phyloP scores from a whole-genome alignment of 2,329 filamentous ascomycete species.

The Pestalotiopsis sp. region DNA sequence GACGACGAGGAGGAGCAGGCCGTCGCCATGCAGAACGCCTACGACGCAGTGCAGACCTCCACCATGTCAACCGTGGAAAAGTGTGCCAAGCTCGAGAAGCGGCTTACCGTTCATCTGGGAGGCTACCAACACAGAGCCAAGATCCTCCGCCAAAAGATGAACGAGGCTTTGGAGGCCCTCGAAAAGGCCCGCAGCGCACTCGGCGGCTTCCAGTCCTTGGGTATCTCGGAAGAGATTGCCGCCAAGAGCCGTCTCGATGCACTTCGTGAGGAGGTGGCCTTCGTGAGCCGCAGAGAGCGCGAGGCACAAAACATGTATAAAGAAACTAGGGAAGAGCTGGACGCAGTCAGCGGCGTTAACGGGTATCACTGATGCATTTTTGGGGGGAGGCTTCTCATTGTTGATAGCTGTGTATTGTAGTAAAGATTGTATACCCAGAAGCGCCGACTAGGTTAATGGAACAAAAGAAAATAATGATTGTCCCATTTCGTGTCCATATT shows the following conservation, averaged over 20 bases:
- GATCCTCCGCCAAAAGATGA: conserved; percentile 77
- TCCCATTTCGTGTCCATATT: neutral
- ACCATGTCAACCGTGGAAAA: conserved; percentile 76
- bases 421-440: conserved; percentile 6
- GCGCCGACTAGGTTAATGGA: neutral
- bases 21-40: conserved; percentile 67
- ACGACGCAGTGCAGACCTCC: conserved; percentile 76
- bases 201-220: conserved; percentile 73
- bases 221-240: conserved; percentile 78
- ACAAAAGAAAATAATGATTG: neutral
- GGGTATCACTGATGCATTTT: conserved; percentile 11
- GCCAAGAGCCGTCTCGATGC: conserved; percentile 72
- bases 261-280: conserved; percentile 80
- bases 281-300: conserved; percentile 79
- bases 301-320: conserved; percentile 90
- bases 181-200: conserved; percentile 74
- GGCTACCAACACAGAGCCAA: conserved; percentile 89
- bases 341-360: conserved; percentile 41
- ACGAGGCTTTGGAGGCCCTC: conserved; percentile 73
- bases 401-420: neutral
- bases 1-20: conserved; percentile 73
- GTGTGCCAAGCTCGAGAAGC: conserved; percentile 90
- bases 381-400: neutral
- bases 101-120: conserved; percentile 81
- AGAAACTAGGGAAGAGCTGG: conserved; percentile 75